A percentile compares a stretch with the other conserved stretches of the same genome.
Evolutionary conservation across 768 basidiomycete species (phyloP).

Genomic region (Boletus fagicola): DNA sequence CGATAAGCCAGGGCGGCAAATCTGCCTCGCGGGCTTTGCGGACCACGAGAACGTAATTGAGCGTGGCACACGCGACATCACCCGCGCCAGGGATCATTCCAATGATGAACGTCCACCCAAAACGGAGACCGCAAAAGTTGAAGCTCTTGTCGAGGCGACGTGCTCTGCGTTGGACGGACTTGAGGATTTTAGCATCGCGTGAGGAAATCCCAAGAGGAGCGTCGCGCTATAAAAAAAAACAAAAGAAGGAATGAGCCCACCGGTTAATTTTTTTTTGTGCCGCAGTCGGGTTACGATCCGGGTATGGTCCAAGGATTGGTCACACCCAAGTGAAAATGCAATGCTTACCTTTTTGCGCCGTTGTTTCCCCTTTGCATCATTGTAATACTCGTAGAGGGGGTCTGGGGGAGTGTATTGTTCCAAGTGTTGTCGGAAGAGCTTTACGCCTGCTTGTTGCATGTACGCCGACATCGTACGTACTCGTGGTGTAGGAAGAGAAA

Average conservation of each 20-base stretch:
- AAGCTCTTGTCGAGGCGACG: slow-evolving; percentile 90
- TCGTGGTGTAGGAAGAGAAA: not conserved
- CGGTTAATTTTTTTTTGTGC: not conserved
- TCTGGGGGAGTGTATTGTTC: slow-evolving; percentile 68
- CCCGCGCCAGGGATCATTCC: slow-evolving; percentile 71
- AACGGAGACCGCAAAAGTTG: slow-evolving; percentile 71
- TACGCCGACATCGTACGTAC: slow-evolving; percentile 24
- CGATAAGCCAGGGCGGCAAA: slow-evolving; percentile 61
- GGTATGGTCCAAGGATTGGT: too few species aligned
- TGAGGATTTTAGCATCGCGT: slow-evolving; percentile 73
- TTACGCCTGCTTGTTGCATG: slow-evolving; percentile 48
- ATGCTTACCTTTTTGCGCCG: slow-evolving; percentile 36
- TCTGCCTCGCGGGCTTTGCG: slow-evolving; percentile 75
- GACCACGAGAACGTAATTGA: slow-evolving; percentile 78
- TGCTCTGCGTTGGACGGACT: slow-evolving; percentile 71
- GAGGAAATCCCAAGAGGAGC: slow-evolving; percentile 73
- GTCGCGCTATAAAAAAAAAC: slow-evolving; percentile 50
- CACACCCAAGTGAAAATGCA: slow-evolving; percentile 5
- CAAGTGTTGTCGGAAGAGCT: slow-evolving; percentile 63
- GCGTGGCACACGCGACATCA: slow-evolving; percentile 55
- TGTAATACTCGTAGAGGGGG: slow-evolving; percentile 59
- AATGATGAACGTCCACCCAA: slow-evolving; percentile 86
- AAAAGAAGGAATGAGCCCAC: slow-evolving; percentile 5
- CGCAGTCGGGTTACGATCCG: not conserved
- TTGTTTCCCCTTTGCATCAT: slow-evolving; percentile 29